These are phyloP conservation scores for Phaeotremella skinneri DNA, from an alignment of 768 basidiomycete species.

Conservation along the genomic window DNA sequence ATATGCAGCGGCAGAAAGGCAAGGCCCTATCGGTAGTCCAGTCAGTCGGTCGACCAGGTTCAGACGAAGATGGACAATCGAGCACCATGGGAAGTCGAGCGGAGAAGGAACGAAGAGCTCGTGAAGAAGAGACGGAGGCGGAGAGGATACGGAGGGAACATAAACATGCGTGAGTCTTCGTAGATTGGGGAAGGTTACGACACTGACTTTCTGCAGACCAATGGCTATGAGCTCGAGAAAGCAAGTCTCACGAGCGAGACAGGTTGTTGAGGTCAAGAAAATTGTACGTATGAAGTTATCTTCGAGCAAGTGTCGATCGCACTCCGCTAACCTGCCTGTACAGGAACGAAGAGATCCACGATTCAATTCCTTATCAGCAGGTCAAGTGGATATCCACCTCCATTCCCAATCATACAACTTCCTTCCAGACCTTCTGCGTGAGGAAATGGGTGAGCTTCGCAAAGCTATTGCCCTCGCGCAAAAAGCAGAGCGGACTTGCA, in stretches of 20 bases:
- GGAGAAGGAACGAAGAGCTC: constrained; percentile 9
- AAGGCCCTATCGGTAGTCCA: constrained; percentile 51
- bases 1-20: constrained; percentile 46
- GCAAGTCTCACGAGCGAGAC: constrained; percentile 71
- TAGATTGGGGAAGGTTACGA: background rate
- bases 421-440: constrained; percentile 63
- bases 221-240: constrained; percentile 77
- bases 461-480: constrained; percentile 67
- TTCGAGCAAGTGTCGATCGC: background rate
- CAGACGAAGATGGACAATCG: constrained; percentile 42
- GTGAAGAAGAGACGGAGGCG: constrained; percentile 42
- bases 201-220: constrained; percentile 58
- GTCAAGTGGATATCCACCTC: constrained; percentile 63
- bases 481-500: constrained; percentile 54
- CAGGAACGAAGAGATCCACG: constrained; percentile 83
- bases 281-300: constrained; percentile 56
- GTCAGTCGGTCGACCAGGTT: constrained; percentile 43
- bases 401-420: constrained; percentile 75
- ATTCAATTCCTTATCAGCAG: constrained; percentile 67
- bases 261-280: constrained; percentile 66
- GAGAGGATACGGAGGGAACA: constrained; percentile 62
- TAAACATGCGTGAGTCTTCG: constrained; percentile 77
- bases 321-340: constrained; percentile 8
- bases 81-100: constrained; percentile 4
- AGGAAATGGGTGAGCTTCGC: constrained; percentile 65